phyloP scores from a whole-genome alignment of 2,329 filamentous ascomycete species.

The Fusarium penzigii region DNA sequence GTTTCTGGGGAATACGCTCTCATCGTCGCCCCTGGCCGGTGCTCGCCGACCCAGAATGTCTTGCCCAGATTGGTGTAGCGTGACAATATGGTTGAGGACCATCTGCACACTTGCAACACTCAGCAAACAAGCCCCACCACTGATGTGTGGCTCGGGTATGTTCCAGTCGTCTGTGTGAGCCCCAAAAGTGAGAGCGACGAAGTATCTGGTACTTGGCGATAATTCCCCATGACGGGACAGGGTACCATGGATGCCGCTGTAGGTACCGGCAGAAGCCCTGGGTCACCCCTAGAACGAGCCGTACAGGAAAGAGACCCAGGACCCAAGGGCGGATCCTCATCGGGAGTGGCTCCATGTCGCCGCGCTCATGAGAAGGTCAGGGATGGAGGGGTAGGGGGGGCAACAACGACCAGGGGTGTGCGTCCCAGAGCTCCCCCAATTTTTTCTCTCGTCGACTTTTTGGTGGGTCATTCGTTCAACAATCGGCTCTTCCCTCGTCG shows the following conservation, averaged over 20 bases:
- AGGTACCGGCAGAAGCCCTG: conserved; percentile 23
- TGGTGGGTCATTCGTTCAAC: conserved; percentile 40
- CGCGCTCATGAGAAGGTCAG: not conserved
- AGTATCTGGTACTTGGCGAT: conserved; percentile 26
- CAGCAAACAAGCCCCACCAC: conserved; percentile 24
- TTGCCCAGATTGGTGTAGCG: conserved; percentile 34
- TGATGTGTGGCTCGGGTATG: conserved; percentile 29
- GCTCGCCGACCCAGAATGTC: conserved; percentile 14
- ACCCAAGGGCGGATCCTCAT: conserved; percentile 11
- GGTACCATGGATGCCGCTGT: conserved; percentile 14
- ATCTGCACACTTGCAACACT: conserved; percentile 25
- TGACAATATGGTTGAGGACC: conserved; percentile 47
- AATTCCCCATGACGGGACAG: conserved; percentile 14
- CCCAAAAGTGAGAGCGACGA: conserved; percentile 13
- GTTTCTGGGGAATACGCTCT: conserved; percentile 32
- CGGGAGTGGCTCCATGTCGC: conserved; percentile 1
- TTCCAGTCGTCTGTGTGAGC: conserved; percentile 15
- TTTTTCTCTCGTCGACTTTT: conserved; percentile 33
- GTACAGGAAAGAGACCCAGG: conserved; percentile 1
- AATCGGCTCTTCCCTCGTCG: conserved; percentile 34
- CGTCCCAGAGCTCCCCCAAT: conserved; percentile 34
- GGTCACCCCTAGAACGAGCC: not conserved
- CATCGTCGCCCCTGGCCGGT: conserved; percentile 28
- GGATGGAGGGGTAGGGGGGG: conserved; percentile 14
- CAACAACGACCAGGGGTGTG: conserved; percentile 20